These are phyloP conservation scores for Ogataea pini DNA, from an alignment of 805 yeast species.

Conservation along the genomic window DNA sequence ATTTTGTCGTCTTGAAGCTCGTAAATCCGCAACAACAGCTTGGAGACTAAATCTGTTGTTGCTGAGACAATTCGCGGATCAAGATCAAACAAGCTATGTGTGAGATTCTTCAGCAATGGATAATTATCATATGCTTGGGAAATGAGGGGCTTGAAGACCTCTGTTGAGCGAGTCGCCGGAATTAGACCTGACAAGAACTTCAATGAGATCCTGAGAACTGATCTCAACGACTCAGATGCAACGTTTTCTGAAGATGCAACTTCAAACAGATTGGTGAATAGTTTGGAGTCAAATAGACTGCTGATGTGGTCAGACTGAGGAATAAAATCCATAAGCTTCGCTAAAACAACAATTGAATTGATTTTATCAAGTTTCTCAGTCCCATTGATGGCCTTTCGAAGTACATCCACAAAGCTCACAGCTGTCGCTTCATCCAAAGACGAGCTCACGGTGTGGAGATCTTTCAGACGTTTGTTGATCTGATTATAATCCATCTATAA, in stretches of 20 bases:
- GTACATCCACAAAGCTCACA: constrained; percentile 18
- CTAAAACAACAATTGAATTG: constrained; percentile 54
- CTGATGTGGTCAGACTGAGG: constrained; percentile 35
- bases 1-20: constrained; percentile 40
- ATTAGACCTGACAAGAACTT: constrained; percentile 45
- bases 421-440: constrained; percentile 27
- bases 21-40: constrained; percentile 44
- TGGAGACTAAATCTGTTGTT: constrained; percentile 47
- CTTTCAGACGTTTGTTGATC: constrained; percentile 31
- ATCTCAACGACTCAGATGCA: constrained; percentile 28
- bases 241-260: constrained; percentile 21
- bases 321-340: constrained; percentile 50
- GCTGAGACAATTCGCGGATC: constrained; percentile 46
- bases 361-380: constrained; percentile 51
- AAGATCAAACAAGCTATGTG: constrained; percentile 43
- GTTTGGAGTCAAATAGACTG: constrained; percentile 22
- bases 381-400: constrained; percentile 46
- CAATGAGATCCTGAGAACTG: constrained; percentile 33
- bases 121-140: constrained; percentile 36
- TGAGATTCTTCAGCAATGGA: constrained; percentile 44
- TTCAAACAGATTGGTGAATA: constrained; percentile 27
- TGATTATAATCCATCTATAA: constrained; percentile 23
- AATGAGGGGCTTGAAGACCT: constrained; percentile 23
- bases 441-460: constrained; percentile 19
- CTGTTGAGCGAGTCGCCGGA: constrained; percentile 39